Percentiles rank a stretch among this genome's conserved stretches.
Evolutionary conservation across 2,329 filamentous ascomycete species (phyloP).

Genomic region (Sporothrix variecibatus): DNA sequence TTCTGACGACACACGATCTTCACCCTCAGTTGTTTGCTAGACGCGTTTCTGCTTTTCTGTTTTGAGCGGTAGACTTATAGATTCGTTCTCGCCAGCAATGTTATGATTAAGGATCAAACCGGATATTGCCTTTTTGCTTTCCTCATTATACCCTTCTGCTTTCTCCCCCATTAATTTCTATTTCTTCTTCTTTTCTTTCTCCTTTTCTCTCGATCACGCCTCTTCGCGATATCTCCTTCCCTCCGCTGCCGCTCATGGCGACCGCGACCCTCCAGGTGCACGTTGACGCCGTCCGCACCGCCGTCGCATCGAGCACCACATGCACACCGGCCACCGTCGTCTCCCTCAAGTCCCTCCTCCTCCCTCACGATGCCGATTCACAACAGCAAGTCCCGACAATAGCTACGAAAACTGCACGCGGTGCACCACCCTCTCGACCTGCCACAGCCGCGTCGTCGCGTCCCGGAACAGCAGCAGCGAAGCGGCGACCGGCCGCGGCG

Average conservation of each 20-base stretch:
- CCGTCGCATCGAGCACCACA: conserved; percentile 49
- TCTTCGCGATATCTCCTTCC: not conserved
- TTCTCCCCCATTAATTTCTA: conserved; percentile 29
- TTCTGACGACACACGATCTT: conserved; percentile 15
- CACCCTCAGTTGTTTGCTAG: not conserved
- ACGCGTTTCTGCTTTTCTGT: conserved; percentile 28
- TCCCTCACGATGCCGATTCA: conserved; percentile 39
- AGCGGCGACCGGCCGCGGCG: conserved; percentile 29
- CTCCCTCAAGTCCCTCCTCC: conserved; percentile 49
- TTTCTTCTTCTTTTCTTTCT: conserved; percentile 30
- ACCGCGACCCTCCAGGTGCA: conserved; percentile 43
- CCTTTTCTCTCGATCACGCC: conserved; percentile 23
- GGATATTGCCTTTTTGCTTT: conserved; percentile 35
- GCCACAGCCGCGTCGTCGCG: conserved; percentile 31
- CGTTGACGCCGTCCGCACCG: conserved; percentile 50
- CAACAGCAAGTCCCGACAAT: conserved; percentile 31
- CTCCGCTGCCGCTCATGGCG: conserved; percentile 39
- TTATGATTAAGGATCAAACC: conserved; percentile 40
- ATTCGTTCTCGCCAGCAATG: conserved; percentile 34
- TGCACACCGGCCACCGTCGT: conserved; percentile 50
- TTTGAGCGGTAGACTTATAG: conserved; percentile 34
- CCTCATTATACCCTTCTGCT: conserved; percentile 3
- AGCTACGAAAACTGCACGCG: conserved; percentile 21
- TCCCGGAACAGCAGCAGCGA: conserved; percentile 34
- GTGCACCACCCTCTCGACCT: conserved; percentile 31